Evolutionary conservation across 1,284 basidiomycete genomes (phyloP), one percentile per base, ranked within the genome.

Genomic region (Schizopora paradoxa): DNA sequence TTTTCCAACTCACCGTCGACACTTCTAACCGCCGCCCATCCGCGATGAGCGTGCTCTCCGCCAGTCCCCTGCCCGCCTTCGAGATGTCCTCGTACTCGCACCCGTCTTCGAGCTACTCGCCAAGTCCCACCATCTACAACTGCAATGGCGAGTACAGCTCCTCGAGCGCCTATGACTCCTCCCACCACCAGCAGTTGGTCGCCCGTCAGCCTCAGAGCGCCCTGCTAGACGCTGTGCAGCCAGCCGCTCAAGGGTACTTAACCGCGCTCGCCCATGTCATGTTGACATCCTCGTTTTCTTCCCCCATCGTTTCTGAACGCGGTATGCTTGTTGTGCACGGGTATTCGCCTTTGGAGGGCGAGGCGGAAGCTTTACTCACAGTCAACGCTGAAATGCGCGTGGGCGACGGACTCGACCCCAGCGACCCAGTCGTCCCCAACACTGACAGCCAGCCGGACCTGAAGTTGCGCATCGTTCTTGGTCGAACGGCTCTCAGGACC

Each of bases 381-480:
- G 77, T 82, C 48, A 68, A 73, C 48, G 76, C 86, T 45, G 68
- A 76, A 41, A 82, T 82, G 23, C 52, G 45, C 63, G 68, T 70
- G 49, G 64, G 69, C 31, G 63, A 67, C n/a, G 64, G 68, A 13
- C 58, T 65, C 8, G 60, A 74, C 35, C 67, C 71, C 6, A 40
- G 35, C 22, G n/a, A n/a, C n/a, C n/a, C n/a, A n/a, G n/a, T n/a
- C n/a, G n/a, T n/a, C n/a, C n/a, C n/a, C n/a, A n/a, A n/a, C n/a
- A n/a, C n/a, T n/a, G 23, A 16, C 10, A 21, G n/a, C 5, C 23
- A 18, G 5, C 18, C 11, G 11, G 23, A 41, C 10, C 35, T 53
- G n/a, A 48, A 51, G 18, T 72, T 86, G 37, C 79, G 86, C 41
- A 75, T 88, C 49, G 75, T 86, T 56, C 65, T 87, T 52, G 84